Evolutionary conservation across 140 eudicot genomes (phyloP), one percentile per base, ranked within the genome.

Genomic region (Flaveria floridana): DNA sequence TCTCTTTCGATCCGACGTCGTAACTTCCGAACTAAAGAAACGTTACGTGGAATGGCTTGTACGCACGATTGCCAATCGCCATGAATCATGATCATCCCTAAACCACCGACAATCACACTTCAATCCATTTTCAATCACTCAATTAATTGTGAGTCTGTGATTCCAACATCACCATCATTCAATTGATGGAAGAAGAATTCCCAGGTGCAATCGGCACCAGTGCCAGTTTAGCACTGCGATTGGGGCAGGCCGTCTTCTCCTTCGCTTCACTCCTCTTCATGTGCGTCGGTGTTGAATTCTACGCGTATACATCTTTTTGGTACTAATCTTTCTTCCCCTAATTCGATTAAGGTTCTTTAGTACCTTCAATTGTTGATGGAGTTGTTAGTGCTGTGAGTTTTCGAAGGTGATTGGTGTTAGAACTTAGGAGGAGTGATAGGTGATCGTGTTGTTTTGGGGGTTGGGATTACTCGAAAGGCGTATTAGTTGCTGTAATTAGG

Each of bases 161-260:
- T 58, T 58, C 34, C 15, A 34, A 34, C 41, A 34, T 34, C 41
- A 34, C 0, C 1, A 34, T 1, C 41, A 34, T 34, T 34, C 7
- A 12, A 65, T 7, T 25, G 46, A 79, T 50, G 80, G 76, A 83
- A 19, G 85, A 84, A 14, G 99, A 93, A 65, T 80, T 88, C 70
- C 90, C 96, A 41, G 97, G 99, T 16, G 81, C 97, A 68, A 20
- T 94, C 18, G 99, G 99, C 41, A 88, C 99, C n/a, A 87, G 99
- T 63, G 99, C 89, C 4, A 88, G 99, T 74, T 87, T 94, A 85
- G 99, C 96, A 65, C 80, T 94, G 34, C 80, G 99, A 61, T 75
- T 94, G 34, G 99, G 97, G 13, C 99, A 94, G 53, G 88, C 92
- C 46, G 9, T 87, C 37, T 94, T 94, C 77, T 89, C 99, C 3